These are phyloP conservation scores for Eucalyptus regnans DNA, from an alignment of 345 rosid species.

Conservation along the genomic window DNA sequence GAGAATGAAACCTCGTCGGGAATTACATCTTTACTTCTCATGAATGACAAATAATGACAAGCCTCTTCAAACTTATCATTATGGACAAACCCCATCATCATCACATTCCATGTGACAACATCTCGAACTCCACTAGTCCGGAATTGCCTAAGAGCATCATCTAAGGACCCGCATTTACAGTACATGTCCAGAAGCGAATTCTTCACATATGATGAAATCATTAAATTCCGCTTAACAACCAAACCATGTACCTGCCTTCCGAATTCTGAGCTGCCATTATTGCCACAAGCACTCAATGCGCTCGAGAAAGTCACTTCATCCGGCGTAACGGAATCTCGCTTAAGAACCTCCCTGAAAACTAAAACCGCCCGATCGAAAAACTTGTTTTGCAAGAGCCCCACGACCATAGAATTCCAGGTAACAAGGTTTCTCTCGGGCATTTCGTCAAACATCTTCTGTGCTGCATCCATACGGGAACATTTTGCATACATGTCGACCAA, in stretches of 20 bases:
- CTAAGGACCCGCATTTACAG: constrained; percentile 9
- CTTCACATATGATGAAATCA: constrained; percentile 11
- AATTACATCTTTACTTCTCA: constrained; percentile 13
- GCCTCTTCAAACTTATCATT: constrained; percentile 16
- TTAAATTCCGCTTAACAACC: constrained; percentile 9
- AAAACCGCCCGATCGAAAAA: neutral
- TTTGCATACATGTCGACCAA: constrained; percentile 22
- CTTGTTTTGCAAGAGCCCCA: constrained; percentile 17
- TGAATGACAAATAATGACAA: constrained; percentile 10
- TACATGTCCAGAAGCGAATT: constrained; percentile 28
- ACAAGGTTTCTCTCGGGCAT: constrained; percentile 30
- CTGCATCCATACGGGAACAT: constrained; percentile 4
- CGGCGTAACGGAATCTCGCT: constrained; percentile 2
- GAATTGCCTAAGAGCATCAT: constrained; percentile 14
- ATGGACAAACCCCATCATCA: constrained; percentile 22
- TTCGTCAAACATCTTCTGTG: constrained; percentile 27
- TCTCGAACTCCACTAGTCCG: constrained; percentile 1
- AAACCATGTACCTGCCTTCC: constrained; percentile 31
- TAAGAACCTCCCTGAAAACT: constrained; percentile 8
- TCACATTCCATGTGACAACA: constrained; percentile 18
- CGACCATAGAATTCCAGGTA: constrained; percentile 32
- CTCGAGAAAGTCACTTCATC: constrained; percentile 29
- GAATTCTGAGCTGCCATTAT: constrained; percentile 3
- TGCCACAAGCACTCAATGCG: constrained; percentile 24
- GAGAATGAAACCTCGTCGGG: constrained; percentile 35